A percentile compares a stretch with the other conserved stretches of the same genome.
These are phyloP conservation scores for Cordyceps militaris DNA, from an alignment of 2,329 filamentous ascomycete species.

Conservation along the genomic window DNA sequence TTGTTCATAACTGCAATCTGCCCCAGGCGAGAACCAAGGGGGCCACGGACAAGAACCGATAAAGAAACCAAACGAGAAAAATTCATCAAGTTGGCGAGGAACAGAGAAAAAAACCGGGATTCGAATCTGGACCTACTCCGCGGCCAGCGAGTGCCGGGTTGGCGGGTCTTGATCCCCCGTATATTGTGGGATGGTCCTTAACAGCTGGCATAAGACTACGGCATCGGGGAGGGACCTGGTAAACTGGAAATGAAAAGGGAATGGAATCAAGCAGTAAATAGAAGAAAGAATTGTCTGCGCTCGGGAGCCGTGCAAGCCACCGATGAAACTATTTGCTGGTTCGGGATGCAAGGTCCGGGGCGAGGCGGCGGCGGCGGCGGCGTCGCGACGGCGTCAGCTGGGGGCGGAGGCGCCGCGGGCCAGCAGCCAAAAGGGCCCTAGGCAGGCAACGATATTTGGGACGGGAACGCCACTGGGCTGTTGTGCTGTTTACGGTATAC, in stretches of 20 bases:
- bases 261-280: too few species aligned
- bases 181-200: neutral
- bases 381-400: neutral
- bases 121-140: neutral
- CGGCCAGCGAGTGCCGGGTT: conserved; percentile 5
- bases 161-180: neutral
- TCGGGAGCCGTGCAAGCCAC: conserved; percentile 3
- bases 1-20: neutral
- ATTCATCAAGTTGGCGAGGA: neutral
- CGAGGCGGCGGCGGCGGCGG: neutral
- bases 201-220: neutral
- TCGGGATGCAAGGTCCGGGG: conserved; percentile 7
- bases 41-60: neutral
- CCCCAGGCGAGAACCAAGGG: neutral
- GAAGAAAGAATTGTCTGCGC: too few species aligned
- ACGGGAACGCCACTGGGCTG: neutral
- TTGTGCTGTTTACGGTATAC: neutral
- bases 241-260: neutral
- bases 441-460: neutral
- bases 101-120: neutral
- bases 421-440: neutral
- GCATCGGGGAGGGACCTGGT: too few species aligned
- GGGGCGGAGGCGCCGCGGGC: neutral
- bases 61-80: neutral
- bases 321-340: conserved; percentile 9